phyloP scores from a whole-genome alignment of 768 basidiomycete species.

The Mycena albidolilacea region DNA sequence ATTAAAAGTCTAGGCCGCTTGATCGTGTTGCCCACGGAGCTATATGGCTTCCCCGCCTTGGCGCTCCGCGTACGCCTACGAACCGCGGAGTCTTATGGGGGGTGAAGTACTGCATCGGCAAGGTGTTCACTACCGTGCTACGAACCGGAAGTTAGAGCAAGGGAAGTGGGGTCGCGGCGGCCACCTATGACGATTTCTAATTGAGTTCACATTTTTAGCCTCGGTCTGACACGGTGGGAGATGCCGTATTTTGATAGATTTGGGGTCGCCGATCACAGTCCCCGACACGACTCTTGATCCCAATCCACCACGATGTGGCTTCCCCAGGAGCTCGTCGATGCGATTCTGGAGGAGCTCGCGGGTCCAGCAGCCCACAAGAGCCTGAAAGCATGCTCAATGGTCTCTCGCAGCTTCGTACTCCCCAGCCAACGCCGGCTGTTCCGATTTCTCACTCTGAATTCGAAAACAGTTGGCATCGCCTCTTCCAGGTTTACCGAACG shows the following conservation, averaged over 20 bases:
- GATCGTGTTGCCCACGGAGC: no score
- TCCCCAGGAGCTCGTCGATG: slow-evolving; percentile 15
- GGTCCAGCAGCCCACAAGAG: not conserved
- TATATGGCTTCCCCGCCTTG: no score
- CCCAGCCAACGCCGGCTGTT: not conserved
- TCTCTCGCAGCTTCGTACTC: not conserved
- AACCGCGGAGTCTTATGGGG: no score
- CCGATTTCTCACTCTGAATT: slow-evolving; percentile 8
- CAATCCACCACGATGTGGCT: not conserved
- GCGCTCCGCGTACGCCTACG: no score
- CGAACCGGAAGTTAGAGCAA: no score
- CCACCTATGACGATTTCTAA: no score
- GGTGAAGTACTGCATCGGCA: no score
- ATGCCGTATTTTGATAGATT: not conserved
- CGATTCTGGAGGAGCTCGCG: not conserved
- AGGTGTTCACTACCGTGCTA: no score
- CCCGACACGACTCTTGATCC: not conserved
- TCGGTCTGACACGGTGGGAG: no score
- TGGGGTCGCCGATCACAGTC: not conserved
- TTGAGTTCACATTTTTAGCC: no score
- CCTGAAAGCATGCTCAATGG: not conserved
- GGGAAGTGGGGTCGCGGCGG: no score
- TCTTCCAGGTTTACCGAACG: not conserved
- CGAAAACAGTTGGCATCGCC: not conserved
- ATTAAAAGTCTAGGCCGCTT: no score